Conservation (phyloP, 345 rosid genomes). For the Streptanthus diversifolius region DNA sequence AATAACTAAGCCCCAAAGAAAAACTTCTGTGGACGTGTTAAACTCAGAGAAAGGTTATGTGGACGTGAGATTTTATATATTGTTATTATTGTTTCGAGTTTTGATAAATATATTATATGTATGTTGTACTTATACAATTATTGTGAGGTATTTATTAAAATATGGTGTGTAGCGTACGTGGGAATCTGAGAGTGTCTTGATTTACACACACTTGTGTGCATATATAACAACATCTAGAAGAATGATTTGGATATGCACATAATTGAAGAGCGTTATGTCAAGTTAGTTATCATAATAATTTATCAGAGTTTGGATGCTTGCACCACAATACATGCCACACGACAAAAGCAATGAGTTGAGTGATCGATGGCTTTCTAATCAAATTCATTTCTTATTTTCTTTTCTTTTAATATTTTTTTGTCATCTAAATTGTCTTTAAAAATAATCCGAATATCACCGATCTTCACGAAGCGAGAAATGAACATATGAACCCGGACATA, state of each 20-base stretch:
- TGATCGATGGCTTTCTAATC: conserved; percentile 30
- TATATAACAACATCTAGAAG: neutral
- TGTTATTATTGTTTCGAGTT: neutral
- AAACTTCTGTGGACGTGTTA: neutral
- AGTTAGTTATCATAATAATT: conserved; percentile 21
- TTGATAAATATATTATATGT: neutral
- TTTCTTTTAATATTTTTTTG: too few relatives aligned
- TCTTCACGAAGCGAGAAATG: too few relatives aligned
- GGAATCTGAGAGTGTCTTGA: conserved; percentile 15
- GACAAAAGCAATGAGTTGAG: conserved; percentile 29
- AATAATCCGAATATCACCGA: too few relatives aligned
- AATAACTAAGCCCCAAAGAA: neutral
- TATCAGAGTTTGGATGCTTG: conserved; percentile 28
- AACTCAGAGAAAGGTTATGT: neutral
- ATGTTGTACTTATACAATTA: neutral
- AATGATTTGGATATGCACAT: conserved; percentile 12
- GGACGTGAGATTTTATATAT: neutral
- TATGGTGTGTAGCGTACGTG: conserved; percentile 26
- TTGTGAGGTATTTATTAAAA: neutral
- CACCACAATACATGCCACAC: conserved; percentile 30
- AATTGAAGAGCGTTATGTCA: conserved; percentile 23
- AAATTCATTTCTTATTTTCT: neutral
- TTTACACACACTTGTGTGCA: conserved; percentile 14
- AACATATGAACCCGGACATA: too few relatives aligned
- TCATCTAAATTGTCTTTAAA: too few relatives aligned